These are phyloP conservation scores for Aspergillus sclerotialis DNA, from an alignment of 2,329 filamentous ascomycete species.

Conservation along the genomic window DNA sequence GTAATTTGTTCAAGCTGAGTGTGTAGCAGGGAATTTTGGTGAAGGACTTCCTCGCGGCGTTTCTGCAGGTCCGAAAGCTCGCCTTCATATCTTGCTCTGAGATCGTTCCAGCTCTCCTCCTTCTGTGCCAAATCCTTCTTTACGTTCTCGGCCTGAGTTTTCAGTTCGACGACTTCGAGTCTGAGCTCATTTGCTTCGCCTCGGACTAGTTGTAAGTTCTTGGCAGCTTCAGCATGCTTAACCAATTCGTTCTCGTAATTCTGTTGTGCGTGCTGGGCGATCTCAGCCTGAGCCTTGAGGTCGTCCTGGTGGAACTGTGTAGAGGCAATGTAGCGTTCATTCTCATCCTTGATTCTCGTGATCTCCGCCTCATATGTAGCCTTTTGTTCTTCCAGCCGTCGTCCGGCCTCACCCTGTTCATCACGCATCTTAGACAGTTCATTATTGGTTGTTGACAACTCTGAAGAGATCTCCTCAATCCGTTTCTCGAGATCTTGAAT, in stretches of 20 bases:
- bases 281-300: constrained; percentile 85
- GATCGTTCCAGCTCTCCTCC: constrained; percentile 81
- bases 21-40: constrained; percentile 86
- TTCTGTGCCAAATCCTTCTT: constrained; percentile 71
- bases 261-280: constrained; percentile 85
- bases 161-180: constrained; percentile 66
- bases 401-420: constrained; percentile 66
- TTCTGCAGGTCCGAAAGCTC: constrained; percentile 74
- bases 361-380: constrained; percentile 71
- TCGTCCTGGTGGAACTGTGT: constrained; percentile 84
- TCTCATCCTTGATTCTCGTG: constrained; percentile 72
- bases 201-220: constrained; percentile 70
- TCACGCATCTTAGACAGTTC: constrained; percentile 76
- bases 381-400: constrained; percentile 75
- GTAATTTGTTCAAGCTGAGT: constrained; percentile 80
- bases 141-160: constrained; percentile 77
- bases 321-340: constrained; percentile 69
- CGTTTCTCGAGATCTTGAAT: constrained; percentile 78
- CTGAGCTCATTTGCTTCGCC: constrained; percentile 75
- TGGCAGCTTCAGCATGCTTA: constrained; percentile 93
- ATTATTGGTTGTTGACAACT: constrained; percentile 72
- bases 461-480: constrained; percentile 72
- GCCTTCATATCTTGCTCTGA: constrained; percentile 70
- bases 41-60: constrained; percentile 73
- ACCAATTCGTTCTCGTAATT: constrained; percentile 92